These are phyloP conservation scores for Aspergillus fijiensis DNA, from an alignment of 2,329 filamentous ascomycete species.

Conservation along the genomic window DNA sequence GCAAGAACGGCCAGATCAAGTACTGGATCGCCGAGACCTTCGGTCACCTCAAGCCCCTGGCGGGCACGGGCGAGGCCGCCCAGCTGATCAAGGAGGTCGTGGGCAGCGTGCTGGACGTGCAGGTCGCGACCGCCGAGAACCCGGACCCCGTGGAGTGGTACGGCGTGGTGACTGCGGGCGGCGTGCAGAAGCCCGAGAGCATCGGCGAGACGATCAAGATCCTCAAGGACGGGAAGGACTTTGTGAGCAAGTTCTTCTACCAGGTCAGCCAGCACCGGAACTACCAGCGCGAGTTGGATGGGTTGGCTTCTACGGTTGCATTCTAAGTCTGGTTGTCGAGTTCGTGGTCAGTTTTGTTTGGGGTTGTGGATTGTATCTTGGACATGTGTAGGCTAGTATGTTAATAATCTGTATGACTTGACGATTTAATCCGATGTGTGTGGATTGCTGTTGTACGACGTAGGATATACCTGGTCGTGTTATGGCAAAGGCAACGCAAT, in stretches of 20 bases:
- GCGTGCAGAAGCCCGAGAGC: conserved; percentile 53
- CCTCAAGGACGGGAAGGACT: conserved; percentile 65
- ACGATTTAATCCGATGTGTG: background rate
- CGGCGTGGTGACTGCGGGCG: conserved; percentile 69
- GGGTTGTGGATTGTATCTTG: background rate
- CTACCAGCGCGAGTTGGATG: conserved; percentile 71
- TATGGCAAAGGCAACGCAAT: too few species aligned
- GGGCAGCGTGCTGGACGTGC: conserved; percentile 47
- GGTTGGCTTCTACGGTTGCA: conserved; percentile 64
- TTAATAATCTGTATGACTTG: background rate
- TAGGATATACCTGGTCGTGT: too few species aligned
- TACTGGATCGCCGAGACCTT: conserved; percentile 80
- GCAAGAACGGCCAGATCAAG: conserved; percentile 68
- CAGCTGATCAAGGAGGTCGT: conserved; percentile 35
- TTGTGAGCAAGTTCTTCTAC: conserved; percentile 69
- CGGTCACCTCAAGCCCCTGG: conserved; percentile 76
- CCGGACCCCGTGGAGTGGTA: conserved; percentile 64
- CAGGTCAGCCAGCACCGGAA: conserved; percentile 71
- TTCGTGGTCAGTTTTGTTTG: background rate
- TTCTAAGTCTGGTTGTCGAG: conserved; percentile 52
- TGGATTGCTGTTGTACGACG: background rate
- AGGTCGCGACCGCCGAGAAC: conserved; percentile 50
- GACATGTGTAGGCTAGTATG: background rate
- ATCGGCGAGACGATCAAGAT: conserved; percentile 64
- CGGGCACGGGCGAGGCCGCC: conserved; percentile 58